phyloP scores from a whole-genome alignment of 495 filamentous ascomycete genomes.

The Hyphodiscus hymeniophilus region DNA sequence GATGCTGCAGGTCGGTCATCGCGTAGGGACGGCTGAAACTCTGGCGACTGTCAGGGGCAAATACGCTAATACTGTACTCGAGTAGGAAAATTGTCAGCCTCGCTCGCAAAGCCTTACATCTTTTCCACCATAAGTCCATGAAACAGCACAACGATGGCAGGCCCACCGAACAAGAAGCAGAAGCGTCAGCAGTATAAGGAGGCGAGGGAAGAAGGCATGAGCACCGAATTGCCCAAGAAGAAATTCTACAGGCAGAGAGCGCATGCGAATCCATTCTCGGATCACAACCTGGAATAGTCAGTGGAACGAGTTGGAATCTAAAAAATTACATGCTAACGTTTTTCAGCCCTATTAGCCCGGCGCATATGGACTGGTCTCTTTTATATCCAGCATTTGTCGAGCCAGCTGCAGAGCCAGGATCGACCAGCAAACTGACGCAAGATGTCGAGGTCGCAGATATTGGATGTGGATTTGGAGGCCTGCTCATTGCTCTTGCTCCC shows the following conservation, averaged over 20 bases:
- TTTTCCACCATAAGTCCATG: background rate
- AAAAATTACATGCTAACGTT: background rate
- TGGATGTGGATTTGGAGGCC: slow-evolving; percentile 89
- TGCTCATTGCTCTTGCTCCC: slow-evolving; percentile 79
- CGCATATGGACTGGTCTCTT: slow-evolving; percentile 82
- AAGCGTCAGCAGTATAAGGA: slow-evolving; percentile 68
- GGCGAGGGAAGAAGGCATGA: slow-evolving; percentile 29
- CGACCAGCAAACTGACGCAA: slow-evolving; percentile 10
- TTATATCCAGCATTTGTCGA: slow-evolving; percentile 69
- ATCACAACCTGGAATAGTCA: slow-evolving; percentile 83
- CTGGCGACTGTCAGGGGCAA: too few species aligned
- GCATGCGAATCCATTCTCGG: slow-evolving; percentile 96
- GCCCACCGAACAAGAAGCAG: slow-evolving; percentile 53
- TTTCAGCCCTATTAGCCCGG: slow-evolving; percentile 67
- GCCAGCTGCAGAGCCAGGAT: slow-evolving; percentile 11
- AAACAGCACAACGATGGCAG: slow-evolving; percentile 33
- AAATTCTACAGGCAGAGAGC: slow-evolving; percentile 94
- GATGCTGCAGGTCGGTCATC: too few species aligned
- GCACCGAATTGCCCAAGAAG: slow-evolving; percentile 65
- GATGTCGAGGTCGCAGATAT: slow-evolving; percentile 93
- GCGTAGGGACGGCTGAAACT: too few species aligned
- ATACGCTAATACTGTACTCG: too few species aligned
- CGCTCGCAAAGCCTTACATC: slow-evolving; percentile 1
- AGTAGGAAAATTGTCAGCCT: slow-evolving; percentile 15
- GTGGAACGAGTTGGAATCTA: slow-evolving; percentile 20